These are phyloP conservation scores for Moringa oleifera DNA, from an alignment of 345 rosid genomes.

Conservation along the genomic window DNA sequence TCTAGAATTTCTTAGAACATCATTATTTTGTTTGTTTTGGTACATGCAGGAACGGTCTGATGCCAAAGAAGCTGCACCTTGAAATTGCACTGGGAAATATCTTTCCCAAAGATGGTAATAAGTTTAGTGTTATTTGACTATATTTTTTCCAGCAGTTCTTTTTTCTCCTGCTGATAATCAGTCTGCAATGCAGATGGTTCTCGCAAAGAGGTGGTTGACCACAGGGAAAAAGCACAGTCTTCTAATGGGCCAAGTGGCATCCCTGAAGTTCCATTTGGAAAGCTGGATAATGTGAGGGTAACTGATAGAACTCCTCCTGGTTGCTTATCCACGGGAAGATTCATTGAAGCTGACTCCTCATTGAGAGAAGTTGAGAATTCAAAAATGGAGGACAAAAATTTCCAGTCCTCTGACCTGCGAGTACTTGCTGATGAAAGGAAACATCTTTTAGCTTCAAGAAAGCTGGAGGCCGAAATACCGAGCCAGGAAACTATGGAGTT, in stretches of 20 bases:
- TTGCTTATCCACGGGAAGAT: slow-evolving; percentile 41
- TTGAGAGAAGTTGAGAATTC: slow-evolving; percentile 40
- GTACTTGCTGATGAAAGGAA: slow-evolving; percentile 46
- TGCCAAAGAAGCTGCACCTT: slow-evolving; percentile 82
- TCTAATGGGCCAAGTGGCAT: slow-evolving; percentile 34
- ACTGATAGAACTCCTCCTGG: slow-evolving; percentile 15
- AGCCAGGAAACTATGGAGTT: slow-evolving; percentile 41
- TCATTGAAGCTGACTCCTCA: slow-evolving; percentile 38
- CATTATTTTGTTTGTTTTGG: slow-evolving; percentile 12
- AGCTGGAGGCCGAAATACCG: slow-evolving; percentile 41
- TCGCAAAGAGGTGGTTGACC: slow-evolving; percentile 45
- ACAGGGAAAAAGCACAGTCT: slow-evolving; percentile 40
- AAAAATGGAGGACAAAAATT: slow-evolving; percentile 41
- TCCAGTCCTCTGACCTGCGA: slow-evolving; percentile 25
- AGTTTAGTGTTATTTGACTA: slow-evolving; percentile 2
- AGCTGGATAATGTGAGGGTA: slow-evolving; percentile 30
- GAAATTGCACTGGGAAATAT: slow-evolving; percentile 81
- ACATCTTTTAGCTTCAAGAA: slow-evolving; percentile 30
- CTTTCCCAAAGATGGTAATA: slow-evolving; percentile 65
- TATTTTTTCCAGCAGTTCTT: slow-evolving; percentile 4
- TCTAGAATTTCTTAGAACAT: neutral
- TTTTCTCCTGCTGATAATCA: slow-evolving; percentile 15
- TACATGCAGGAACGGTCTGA: slow-evolving; percentile 56
- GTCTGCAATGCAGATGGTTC: slow-evolving; percentile 45
- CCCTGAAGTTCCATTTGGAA: slow-evolving; percentile 45